phyloP scores from a whole-genome alignment of 2,329 filamentous ascomycete genomes.

The Pleomassaria siparia region DNA sequence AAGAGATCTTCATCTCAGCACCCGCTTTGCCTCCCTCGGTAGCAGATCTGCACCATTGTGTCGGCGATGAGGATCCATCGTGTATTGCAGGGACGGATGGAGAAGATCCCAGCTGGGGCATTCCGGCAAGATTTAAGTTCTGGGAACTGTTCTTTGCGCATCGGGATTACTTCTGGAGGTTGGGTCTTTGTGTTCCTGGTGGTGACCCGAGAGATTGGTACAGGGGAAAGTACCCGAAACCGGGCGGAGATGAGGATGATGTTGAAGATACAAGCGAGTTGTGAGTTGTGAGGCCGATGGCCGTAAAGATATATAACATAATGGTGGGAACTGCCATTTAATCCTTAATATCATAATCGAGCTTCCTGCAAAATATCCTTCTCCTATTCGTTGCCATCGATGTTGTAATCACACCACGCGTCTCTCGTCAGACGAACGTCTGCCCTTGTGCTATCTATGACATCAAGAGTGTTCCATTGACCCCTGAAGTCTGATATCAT shows the following conservation, averaged over 20 bases:
- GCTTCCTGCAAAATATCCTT: too few relatives aligned
- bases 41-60: conserved; percentile 70
- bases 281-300: conserved; percentile 7
- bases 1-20: conserved; percentile 85
- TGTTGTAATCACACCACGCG: too few relatives aligned
- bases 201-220: conserved; percentile 71
- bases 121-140: conserved; percentile 67
- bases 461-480: too few relatives aligned
- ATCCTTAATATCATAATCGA: too few relatives aligned
- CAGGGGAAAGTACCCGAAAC: conserved; percentile 43
- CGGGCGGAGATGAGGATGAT: conserved; percentile 15
- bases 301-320: too few relatives aligned
- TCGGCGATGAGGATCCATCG: conserved; percentile 67
- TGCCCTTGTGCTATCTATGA: too few relatives aligned
- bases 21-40: conserved; percentile 66
- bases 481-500: too few relatives aligned
- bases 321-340: too few relatives aligned
- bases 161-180: conserved; percentile 92
- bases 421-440: too few relatives aligned
- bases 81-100: conserved; percentile 67
- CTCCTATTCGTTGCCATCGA: too few relatives aligned
- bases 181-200: conserved; percentile 85
- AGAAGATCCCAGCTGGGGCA: conserved; percentile 32
- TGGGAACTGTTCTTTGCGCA: conserved; percentile 95
- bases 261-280: conserved; percentile 17